Percentiles rank a stretch among this genome's conserved stretches.
phyloP scores from a whole-genome alignment of 192 early-diverging fungal species.

The Coemansia asiatica region DNA sequence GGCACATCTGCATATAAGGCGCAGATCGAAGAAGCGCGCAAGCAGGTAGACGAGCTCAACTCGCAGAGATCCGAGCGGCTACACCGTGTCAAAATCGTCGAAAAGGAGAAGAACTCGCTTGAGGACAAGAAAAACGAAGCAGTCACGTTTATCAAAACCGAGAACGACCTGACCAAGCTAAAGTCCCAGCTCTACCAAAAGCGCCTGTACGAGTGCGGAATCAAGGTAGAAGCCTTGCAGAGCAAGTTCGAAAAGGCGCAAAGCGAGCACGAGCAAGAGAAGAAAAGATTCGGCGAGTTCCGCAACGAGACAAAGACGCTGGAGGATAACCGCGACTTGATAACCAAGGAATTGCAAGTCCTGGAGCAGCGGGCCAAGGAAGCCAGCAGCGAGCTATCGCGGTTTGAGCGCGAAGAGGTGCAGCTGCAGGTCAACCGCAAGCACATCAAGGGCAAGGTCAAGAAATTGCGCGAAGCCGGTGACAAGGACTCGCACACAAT shows the following conservation, averaged over 20 bases:
- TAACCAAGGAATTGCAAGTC: slow-evolving; percentile 64
- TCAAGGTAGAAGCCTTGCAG: slow-evolving; percentile 54
- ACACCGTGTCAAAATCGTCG: slow-evolving; percentile 82
- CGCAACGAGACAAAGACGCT: slow-evolving; percentile 64
- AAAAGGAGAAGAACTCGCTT: slow-evolving; percentile 80
- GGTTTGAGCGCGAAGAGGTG: slow-evolving; percentile 76
- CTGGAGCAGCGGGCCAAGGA: slow-evolving; percentile 62
- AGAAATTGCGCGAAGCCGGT: slow-evolving; percentile 72
- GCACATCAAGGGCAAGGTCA: slow-evolving; percentile 73
- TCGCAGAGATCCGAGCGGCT: slow-evolving; percentile 77
- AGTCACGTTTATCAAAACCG: slow-evolving; percentile 72
- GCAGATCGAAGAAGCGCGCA: slow-evolving; percentile 72
- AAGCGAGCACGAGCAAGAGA: slow-evolving; percentile 61
- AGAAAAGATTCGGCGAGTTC: slow-evolving; percentile 60
- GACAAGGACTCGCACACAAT: slow-evolving; percentile 63
- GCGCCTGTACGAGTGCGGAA: slow-evolving; percentile 63
- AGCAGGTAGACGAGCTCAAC: slow-evolving; percentile 73
- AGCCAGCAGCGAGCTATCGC: slow-evolving; percentile 60
- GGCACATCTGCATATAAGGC: slow-evolving; percentile 88
- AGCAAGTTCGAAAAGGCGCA: slow-evolving; percentile 58
- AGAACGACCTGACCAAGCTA: slow-evolving; percentile 73
- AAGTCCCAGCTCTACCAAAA: slow-evolving; percentile 78
- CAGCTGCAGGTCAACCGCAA: slow-evolving; percentile 85
- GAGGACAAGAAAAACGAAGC: slow-evolving; percentile 83
- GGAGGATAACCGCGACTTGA: slow-evolving; percentile 60